Conservation (phyloP, 805 yeast genomes). For the Tetrapisispora phaffii region DNA sequence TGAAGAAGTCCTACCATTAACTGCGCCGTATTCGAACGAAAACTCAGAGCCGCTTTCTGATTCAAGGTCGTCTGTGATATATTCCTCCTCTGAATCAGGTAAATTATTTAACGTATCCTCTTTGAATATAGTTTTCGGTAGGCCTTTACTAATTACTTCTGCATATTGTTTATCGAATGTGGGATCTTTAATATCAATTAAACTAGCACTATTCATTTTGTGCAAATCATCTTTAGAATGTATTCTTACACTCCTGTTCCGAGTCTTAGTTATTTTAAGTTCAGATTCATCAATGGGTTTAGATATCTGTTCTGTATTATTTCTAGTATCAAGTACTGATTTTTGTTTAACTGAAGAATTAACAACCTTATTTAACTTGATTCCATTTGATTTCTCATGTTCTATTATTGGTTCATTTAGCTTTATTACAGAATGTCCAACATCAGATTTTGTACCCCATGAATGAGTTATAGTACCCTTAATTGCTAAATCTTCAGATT, state of each 20-base stretch:
- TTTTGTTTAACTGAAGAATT: neutral
- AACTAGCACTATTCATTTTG: constrained; percentile 9
- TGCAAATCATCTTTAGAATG: constrained; percentile 24
- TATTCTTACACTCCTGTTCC: constrained; percentile 20
- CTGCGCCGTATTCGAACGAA: constrained; percentile 40
- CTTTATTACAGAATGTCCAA: constrained; percentile 15
- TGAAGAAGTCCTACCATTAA: constrained; percentile 44
- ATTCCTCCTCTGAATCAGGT: neutral
- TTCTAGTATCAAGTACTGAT: neutral
- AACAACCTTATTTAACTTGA: neutral
- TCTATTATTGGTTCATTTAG: constrained; percentile 9
- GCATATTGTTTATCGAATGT: neutral
- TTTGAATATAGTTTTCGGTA: neutral
- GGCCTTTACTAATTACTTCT: neutral
- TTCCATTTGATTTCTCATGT: neutral
- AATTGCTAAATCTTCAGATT: constrained; percentile 23
- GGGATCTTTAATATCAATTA: constrained; percentile 4
- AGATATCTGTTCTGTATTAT: neutral
- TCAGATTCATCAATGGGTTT: neutral
- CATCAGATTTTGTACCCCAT: constrained; percentile 33
- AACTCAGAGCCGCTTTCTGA: constrained; percentile 29
- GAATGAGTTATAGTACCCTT: constrained; percentile 42
- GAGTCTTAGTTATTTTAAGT: constrained; percentile 4
- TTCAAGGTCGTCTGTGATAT: constrained; percentile 5
- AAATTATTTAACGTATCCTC: neutral